Base-by-base conservation (phyloP, 1,284 basidiomycete genomes). In the Waitea zeae region DNA sequence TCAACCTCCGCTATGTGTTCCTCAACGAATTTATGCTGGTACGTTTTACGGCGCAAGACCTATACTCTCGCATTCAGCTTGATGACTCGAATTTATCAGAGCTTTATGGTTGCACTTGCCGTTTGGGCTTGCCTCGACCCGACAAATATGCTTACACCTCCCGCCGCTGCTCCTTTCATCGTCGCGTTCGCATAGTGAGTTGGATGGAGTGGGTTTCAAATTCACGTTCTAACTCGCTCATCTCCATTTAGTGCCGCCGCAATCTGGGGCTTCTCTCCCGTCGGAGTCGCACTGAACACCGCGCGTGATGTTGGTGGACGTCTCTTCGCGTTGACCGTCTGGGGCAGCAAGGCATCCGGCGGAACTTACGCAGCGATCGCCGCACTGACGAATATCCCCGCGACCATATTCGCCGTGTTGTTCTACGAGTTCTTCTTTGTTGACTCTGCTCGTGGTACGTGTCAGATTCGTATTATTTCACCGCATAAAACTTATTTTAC, bases 281-380 rank as follows among this genome's bases (percentile, higher is more conserved):
- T 61, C 20, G 64, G 62, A 33, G 46, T 72, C 70, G 47, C 47
- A 58, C 57, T 72, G 13, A 80, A 80, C 48, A 52, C 71, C 2
- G 75, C 76, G 20, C 70, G 76, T 43, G 77, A 80, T 45, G 30
- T 81, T 32, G 77, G 76, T 13, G 70, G 61, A 2, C 65, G 75
- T 12, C 42, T 79, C 17, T 59, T 62, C 40, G 66, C 59, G 3
- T 42, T 78, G 46, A 58, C 68, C 1, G 60, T 78, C 31, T 79
- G 67, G 62, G 75, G 75, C 3, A 46, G 30, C 2, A 43, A 52
- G 38, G 74, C 72, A 13, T 48, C 53, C 14, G 72, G 72, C 17
- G 70, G 72, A 3, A 44, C 44, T 12, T 79, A 77, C 44, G 68
- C 71, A 3, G 75, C 72, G 0, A 61, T 80, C 27, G 52, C 74